Evolutionary conservation across 148 eudicot genomes (phyloP).

Genomic region (Heliosperma pusillum): DNA sequence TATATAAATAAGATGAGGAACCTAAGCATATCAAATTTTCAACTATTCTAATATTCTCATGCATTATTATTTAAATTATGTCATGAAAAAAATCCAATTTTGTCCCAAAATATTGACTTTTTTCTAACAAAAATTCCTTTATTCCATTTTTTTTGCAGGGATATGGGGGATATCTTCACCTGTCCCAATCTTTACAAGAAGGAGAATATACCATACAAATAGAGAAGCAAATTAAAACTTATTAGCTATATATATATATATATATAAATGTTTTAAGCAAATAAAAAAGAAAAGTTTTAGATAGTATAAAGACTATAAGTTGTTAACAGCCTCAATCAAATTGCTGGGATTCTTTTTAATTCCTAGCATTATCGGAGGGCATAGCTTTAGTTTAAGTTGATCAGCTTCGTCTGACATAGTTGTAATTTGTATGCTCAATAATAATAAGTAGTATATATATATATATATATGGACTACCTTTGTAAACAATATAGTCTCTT

Average conservation of each 20-base stretch:
- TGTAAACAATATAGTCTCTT: constrained; percentile 2
- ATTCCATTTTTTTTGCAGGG: constrained; percentile 27
- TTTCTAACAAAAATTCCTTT: constrained; percentile 9
- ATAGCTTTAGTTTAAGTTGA: constrained; percentile 15
- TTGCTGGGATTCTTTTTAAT: constrained; percentile 24
- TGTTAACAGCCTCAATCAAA: constrained; percentile 20
- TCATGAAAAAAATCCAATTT: constrained; percentile 2
- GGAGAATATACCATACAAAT: constrained; percentile 29
- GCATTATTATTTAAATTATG: constrained; percentile 16
- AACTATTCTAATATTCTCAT: constrained; percentile 25
- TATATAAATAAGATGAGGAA: constrained; percentile 6
- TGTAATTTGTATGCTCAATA: neutral
- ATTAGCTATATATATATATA: neutral
- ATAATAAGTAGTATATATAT: no score
- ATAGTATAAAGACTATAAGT: neutral
- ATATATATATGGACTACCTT: neutral
- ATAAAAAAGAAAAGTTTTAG: neutral
- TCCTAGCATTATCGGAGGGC: constrained; percentile 25
- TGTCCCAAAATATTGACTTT: constrained; percentile 24
- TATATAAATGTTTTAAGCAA: neutral
- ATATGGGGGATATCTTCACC: constrained; percentile 28
- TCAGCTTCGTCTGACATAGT: constrained; percentile 18
- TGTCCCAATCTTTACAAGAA: constrained; percentile 10
- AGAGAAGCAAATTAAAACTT: neutral
- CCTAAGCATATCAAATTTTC: constrained; percentile 1